Percentiles rank a stretch among this genome's conserved stretches.
Evolutionary conservation across 305 asterid genomes (phyloP).

Genomic region (Rubia tinctorum): DNA sequence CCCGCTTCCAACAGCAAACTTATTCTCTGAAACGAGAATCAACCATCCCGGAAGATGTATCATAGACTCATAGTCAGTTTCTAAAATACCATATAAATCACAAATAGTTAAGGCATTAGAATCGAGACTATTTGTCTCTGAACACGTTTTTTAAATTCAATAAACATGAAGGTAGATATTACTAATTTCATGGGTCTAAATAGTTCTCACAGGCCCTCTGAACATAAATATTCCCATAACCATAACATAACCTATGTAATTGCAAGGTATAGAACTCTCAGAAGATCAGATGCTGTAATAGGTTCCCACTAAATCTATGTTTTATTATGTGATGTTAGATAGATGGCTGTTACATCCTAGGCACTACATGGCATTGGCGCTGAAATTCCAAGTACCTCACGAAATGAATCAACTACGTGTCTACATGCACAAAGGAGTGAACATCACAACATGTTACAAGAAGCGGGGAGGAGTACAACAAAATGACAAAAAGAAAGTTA

Average conservation of each 20-base stretch:
- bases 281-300: neutral
- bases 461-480: neutral
- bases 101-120: neutral
- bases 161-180: neutral
- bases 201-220: neutral
- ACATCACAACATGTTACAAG: neutral
- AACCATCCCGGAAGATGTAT: slow-evolving; percentile 19
- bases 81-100: neutral
- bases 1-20: slow-evolving; percentile 99
- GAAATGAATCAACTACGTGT: neutral
- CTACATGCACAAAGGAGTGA: neutral
- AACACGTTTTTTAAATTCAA: neutral
- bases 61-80: slow-evolving; percentile 14
- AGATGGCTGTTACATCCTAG: neutral
- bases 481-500: neutral
- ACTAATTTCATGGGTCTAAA: neutral
- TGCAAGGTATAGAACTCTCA: neutral
- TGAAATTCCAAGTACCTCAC: neutral
- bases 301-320: neutral
- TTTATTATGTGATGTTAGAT: neutral
- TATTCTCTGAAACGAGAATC: slow-evolving; percentile 67
- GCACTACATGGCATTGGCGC: neutral
- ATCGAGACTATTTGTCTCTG: neutral
- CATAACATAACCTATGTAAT: neutral
- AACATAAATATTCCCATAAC: neutral